Evolutionary conservation across 805 yeast species (phyloP).

Genomic region (Yarrowia sp.): DNA sequence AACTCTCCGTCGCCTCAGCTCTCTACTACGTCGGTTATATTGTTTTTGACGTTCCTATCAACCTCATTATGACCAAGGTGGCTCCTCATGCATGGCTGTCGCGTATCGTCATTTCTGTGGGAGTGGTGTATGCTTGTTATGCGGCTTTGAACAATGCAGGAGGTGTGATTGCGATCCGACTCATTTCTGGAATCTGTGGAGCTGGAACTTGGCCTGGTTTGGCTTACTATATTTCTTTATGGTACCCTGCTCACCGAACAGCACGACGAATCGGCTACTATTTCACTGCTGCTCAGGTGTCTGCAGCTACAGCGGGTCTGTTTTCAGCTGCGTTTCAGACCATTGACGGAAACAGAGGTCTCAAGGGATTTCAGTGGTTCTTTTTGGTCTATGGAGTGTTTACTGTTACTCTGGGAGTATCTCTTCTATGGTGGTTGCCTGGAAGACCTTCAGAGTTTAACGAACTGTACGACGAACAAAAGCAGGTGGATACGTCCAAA

Average conservation of each 20-base stretch:
- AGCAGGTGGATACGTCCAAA: not conserved
- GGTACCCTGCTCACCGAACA: constrained; percentile 79
- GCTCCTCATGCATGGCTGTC: constrained; percentile 85
- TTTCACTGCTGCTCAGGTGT: constrained; percentile 88
- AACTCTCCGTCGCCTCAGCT: constrained; percentile 73
- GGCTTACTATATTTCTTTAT: constrained; percentile 75
- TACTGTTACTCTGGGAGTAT: constrained; percentile 61
- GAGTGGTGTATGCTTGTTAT: constrained; percentile 73
- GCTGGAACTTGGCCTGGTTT: constrained; percentile 93
- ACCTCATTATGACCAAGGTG: constrained; percentile 74
- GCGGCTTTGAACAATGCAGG: constrained; percentile 53
- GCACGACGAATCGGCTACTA: constrained; percentile 83
- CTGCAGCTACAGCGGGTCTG: constrained; percentile 85
- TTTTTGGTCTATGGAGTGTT: constrained; percentile 72
- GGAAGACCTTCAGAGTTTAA: constrained; percentile 55
- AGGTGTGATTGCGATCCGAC: constrained; percentile 69
- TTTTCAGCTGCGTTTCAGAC: constrained; percentile 86
- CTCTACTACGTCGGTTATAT: constrained; percentile 80
- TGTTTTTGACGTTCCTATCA: constrained; percentile 85
- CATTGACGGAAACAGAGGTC: constrained; percentile 69
- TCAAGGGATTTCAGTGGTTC: constrained; percentile 85
- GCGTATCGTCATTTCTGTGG: constrained; percentile 73
- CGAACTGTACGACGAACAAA: constrained; percentile 27
- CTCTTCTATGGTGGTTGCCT: constrained; percentile 80
- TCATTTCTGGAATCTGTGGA: constrained; percentile 71